A percentile compares a stretch with the other conserved stretches of the same genome.
These are phyloP conservation scores for Ceratocystiopsis sp. DNA, from an alignment of 2,329 filamentous ascomycete species.

Conservation along the genomic window DNA sequence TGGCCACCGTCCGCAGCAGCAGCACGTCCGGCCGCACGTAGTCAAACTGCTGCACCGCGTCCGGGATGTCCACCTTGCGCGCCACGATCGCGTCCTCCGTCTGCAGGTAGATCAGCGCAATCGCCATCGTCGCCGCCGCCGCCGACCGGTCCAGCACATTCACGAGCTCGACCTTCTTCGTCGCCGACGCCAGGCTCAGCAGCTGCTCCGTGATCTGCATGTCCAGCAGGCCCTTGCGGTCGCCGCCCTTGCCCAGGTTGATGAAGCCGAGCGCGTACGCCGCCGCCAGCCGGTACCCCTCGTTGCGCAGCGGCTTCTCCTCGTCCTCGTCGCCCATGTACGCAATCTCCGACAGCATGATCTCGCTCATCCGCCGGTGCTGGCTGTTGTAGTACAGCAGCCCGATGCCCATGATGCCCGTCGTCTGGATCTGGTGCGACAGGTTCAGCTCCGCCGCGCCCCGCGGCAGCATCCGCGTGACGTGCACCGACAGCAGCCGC, in stretches of 20 bases:
- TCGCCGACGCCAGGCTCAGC: constrained; percentile 67
- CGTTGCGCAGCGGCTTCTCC: constrained; percentile 70
- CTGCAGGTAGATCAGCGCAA: constrained; percentile 93
- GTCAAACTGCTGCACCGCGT: constrained; percentile 81
- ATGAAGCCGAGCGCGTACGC: constrained; percentile 89
- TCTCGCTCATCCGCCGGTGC: constrained; percentile 95
- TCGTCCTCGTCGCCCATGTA: constrained; percentile 69
- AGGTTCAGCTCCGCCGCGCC: constrained; percentile 90
- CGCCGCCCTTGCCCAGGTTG: constrained; percentile 79
- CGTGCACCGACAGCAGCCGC: constrained; percentile 81
- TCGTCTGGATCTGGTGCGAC: constrained; percentile 83
- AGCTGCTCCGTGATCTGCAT: constrained; percentile 86
- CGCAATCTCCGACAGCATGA: constrained; percentile 96
- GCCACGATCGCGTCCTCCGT: constrained; percentile 77
- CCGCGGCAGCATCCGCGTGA: constrained; percentile 81
- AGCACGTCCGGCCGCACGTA: constrained; percentile 90
- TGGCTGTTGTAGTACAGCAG: constrained; percentile 88
- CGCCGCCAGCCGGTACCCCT: constrained; percentile 89
- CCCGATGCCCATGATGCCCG: constrained; percentile 92
- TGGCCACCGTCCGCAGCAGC: constrained; percentile 72
- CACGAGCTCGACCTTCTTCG: constrained; percentile 80
- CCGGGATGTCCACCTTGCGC: constrained; percentile 81
- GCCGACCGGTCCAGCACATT: constrained; percentile 87
- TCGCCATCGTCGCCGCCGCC: constrained; percentile 78
- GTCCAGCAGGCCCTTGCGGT: constrained; percentile 77